phyloP scores from a whole-genome alignment of 2,329 filamentous ascomycete species.

The Exophiala dermatitidis region DNA sequence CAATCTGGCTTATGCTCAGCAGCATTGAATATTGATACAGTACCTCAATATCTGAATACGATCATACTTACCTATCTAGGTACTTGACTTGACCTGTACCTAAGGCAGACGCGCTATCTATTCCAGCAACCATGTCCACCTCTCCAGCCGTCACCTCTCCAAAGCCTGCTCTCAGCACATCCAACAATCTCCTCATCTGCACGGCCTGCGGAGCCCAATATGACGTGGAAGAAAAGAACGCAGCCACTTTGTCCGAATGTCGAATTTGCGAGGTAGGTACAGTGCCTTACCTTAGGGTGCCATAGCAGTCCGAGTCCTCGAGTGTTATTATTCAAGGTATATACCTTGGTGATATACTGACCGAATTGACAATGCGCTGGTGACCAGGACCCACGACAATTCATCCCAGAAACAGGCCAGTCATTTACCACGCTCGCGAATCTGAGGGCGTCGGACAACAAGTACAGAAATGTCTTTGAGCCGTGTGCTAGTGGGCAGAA shows the following conservation, averaged over 20 bases:
- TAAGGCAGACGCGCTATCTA: too few relatives aligned
- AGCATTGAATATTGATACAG: too few relatives aligned
- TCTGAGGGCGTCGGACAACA: slow-evolving; percentile 45
- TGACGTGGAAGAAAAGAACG: slow-evolving; percentile 12
- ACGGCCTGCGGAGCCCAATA: slow-evolving; percentile 27
- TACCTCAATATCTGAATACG: too few relatives aligned
- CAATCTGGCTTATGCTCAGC: too few relatives aligned
- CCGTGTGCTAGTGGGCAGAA: slow-evolving; percentile 11
- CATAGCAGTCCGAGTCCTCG: too few relatives aligned
- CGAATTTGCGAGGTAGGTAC: slow-evolving; percentile 23
- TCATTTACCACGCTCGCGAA: slow-evolving; percentile 34
- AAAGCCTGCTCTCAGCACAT: slow-evolving; percentile 4
- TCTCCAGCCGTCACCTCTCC: slow-evolving; percentile 4
- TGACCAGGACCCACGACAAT: slow-evolving; percentile 26
- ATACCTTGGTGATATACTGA: too few relatives aligned
- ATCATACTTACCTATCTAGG: too few relatives aligned
- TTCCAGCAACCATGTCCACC: neutral
- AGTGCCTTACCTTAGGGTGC: too few relatives aligned
- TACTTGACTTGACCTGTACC: too few relatives aligned
- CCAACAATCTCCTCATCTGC: slow-evolving; percentile 24
- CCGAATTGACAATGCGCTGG: neutral
- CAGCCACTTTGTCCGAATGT: slow-evolving; percentile 16
- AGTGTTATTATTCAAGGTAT: too few relatives aligned
- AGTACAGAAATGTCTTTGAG: slow-evolving; percentile 21
- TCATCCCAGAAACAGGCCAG: slow-evolving; percentile 21